phyloP scores from a whole-genome alignment of 768 basidiomycete species.

The Leccinum boreale region DNA sequence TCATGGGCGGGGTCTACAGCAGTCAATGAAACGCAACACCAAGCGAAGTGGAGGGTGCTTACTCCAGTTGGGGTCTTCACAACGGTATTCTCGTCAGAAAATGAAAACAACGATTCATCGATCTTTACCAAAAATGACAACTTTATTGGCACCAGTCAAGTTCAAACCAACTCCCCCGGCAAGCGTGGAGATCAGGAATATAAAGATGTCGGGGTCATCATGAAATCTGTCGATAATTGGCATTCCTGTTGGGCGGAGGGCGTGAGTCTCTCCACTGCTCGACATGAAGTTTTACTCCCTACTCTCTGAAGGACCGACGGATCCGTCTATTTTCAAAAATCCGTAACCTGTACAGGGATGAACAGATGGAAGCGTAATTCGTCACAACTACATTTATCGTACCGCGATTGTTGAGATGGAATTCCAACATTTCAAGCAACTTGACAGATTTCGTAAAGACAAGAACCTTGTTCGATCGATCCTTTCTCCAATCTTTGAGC shows the following conservation, averaged over 20 bases:
- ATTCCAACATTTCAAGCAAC: slow-evolving; percentile 80
- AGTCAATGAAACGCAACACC: not conserved
- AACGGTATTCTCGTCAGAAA: not conserved
- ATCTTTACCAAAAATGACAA: slow-evolving; percentile 78
- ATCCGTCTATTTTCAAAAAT: slow-evolving; percentile 80
- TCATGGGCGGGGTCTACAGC: slow-evolving; percentile 90
- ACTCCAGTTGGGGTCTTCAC: slow-evolving; percentile 93
- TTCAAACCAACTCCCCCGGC: slow-evolving; percentile 93
- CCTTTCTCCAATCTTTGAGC: slow-evolving; percentile 64
- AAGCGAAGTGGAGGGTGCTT: slow-evolving; percentile 35
- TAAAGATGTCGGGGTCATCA: slow-evolving; percentile 62
- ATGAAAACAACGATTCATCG: not conserved
- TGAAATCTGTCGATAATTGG: slow-evolving; percentile 83
- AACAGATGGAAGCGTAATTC: not conserved
- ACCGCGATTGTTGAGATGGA: slow-evolving; percentile 63
- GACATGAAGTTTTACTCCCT: slow-evolving; percentile 24
- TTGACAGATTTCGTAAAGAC: slow-evolving; percentile 94
- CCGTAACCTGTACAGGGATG: slow-evolving; percentile 41
- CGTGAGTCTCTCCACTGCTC: not conserved
- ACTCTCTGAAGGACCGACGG: slow-evolving; percentile 65
- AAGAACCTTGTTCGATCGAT: slow-evolving; percentile 77
- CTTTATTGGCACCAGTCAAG: slow-evolving; percentile 89
- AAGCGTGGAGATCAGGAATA: slow-evolving; percentile 87
- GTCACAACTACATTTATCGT: not conserved
- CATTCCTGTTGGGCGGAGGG: slow-evolving; percentile 55